These are phyloP conservation scores for Candida tropicalis DNA, from an alignment of 1,139 yeast species.

Conservation along the genomic window DNA sequence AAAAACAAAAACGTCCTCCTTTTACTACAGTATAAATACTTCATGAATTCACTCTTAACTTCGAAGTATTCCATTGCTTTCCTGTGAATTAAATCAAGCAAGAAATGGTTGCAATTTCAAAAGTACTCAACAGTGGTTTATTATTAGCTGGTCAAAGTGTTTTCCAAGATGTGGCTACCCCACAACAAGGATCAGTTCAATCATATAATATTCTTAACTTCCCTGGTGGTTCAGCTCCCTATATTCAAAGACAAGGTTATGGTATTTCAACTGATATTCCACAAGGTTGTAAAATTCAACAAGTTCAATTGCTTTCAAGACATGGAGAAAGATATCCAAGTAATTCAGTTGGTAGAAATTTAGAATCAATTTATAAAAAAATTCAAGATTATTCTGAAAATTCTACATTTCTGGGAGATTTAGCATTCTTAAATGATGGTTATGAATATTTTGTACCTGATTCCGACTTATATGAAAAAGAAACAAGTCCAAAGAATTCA, in stretches of 20 bases:
- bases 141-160: constrained; percentile 30
- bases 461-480: constrained; percentile 29
- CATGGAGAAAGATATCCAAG: constrained; percentile 79
- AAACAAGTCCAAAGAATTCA: constrained; percentile 32
- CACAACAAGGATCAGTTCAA: constrained; percentile 39
- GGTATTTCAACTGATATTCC: constrained; percentile 54
- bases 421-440: constrained; percentile 32
- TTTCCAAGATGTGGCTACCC: constrained; percentile 36
- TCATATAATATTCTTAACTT: constrained; percentile 45
- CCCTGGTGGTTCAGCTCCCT: constrained; percentile 53
- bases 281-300: constrained; percentile 55
- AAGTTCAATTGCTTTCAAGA: constrained; percentile 64
- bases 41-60: too few relatives aligned
- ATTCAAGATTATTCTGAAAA: constrained; percentile 21
- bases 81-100: too few relatives aligned
- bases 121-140: constrained; percentile 33
- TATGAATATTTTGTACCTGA: constrained; percentile 36
- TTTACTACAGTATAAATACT: too few relatives aligned
- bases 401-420: constrained; percentile 31
- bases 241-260: constrained; percentile 44
- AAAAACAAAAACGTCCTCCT: too few relatives aligned
- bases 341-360: constrained; percentile 25
- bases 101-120: constrained; percentile 36
- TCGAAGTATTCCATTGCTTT: too few relatives aligned
- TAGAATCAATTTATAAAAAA: constrained; percentile 23